phyloP scores from a whole-genome alignment of 1,284 basidiomycete species.

The Austropuccinia psidii region DNA sequence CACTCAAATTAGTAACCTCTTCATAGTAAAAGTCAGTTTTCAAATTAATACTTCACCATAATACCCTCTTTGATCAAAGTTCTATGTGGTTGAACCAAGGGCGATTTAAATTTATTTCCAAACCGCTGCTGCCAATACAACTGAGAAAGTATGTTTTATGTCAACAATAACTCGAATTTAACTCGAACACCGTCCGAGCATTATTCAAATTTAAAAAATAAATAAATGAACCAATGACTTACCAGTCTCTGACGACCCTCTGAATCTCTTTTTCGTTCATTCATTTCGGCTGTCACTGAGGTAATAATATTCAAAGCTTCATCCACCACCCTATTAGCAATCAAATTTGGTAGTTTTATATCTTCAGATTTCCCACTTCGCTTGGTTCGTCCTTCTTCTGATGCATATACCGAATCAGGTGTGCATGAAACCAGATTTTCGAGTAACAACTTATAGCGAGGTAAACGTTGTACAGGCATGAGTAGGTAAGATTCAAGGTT shows the following conservation, averaged over 20 bases:
- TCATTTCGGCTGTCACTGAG: conserved; percentile 81
- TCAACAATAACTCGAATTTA: neutral
- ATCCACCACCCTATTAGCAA: conserved; percentile 57
- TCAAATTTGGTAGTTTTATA: neutral
- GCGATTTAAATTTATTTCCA: conserved; percentile 80
- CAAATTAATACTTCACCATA: neutral
- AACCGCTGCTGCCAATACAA: conserved; percentile 73
- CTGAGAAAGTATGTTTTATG: neutral
- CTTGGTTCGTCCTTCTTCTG: neutral
- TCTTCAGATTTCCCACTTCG: neutral
- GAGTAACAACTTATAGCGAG: conserved; percentile 76
- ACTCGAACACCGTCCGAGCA: neutral
- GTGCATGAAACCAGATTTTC: conserved; percentile 39
- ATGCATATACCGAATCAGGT: conserved; percentile 7
- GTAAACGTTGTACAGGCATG: conserved; percentile 90
- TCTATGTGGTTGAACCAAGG: conserved; percentile 95
- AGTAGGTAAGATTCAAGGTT: conserved; percentile 91
- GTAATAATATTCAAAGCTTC: conserved; percentile 76
- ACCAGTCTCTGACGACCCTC: conserved; percentile 81
- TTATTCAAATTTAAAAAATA: neutral
- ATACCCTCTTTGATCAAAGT: conserved; percentile 51
- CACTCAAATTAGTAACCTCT: no score
- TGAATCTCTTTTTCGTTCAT: conserved; percentile 88
- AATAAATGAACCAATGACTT: neutral
- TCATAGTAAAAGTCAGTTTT: neutral